Conservation (phyloP, 1,139 yeast genomes). For the Lodderomyces orthopsilosis region DNA sequence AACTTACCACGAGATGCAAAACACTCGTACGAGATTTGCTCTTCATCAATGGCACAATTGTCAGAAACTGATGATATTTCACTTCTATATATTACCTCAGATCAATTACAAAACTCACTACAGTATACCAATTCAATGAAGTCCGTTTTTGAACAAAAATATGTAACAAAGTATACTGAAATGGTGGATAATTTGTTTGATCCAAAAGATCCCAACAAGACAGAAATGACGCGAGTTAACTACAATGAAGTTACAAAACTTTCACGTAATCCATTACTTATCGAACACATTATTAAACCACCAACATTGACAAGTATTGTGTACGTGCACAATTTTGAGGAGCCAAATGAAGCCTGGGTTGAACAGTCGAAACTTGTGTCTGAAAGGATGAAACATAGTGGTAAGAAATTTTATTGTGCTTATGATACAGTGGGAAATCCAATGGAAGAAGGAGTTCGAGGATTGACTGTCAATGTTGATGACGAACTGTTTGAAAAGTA, state of each 20-base stretch:
- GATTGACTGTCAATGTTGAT: slow-evolving; percentile 16
- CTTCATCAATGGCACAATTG: slow-evolving; percentile 40
- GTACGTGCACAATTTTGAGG: slow-evolving; percentile 17
- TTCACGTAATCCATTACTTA: slow-evolving; percentile 18
- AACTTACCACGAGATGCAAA: slow-evolving; percentile 19
- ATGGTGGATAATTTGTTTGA: slow-evolving; percentile 12
- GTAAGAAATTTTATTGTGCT: slow-evolving; percentile 30
- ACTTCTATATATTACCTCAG: slow-evolving; percentile 31
- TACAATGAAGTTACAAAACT: neutral
- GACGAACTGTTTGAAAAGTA: slow-evolving; percentile 1
- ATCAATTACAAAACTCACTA: slow-evolving; percentile 34
- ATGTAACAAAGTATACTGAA: slow-evolving; percentile 9
- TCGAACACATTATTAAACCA: slow-evolving; percentile 24
- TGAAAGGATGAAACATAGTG: slow-evolving; percentile 13
- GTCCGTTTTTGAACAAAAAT: slow-evolving; percentile 17
- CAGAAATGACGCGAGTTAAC: slow-evolving; percentile 8
- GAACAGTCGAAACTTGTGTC: slow-evolving; percentile 7
- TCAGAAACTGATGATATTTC: slow-evolving; percentile 22
- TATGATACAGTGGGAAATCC: slow-evolving; percentile 34
- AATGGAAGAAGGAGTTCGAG: slow-evolving; percentile 14
- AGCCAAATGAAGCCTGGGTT: slow-evolving; percentile 29
- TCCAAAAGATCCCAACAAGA: slow-evolving; percentile 6
- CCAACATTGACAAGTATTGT: slow-evolving; percentile 18
- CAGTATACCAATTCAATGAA: slow-evolving; percentile 16
- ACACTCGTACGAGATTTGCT: slow-evolving; percentile 33